Evolutionary conservation across 352 stramenopile species (phyloP).

Genomic region (Globisporangium lucens): DNA sequence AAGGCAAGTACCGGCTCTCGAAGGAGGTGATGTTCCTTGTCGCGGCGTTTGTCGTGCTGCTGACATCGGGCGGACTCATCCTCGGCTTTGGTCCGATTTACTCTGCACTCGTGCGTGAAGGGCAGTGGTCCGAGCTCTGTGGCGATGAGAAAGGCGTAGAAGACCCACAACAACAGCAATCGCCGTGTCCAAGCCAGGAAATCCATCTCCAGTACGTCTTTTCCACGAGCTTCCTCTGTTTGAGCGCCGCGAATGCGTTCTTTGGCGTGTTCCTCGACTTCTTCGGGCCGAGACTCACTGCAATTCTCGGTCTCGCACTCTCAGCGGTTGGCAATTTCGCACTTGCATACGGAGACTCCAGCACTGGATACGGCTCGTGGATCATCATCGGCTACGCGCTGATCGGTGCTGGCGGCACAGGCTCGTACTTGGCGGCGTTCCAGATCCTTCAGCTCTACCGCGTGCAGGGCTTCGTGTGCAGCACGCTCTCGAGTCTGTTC

Average conservation of each 20-base stretch:
- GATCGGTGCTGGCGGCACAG: constrained; percentile 66
- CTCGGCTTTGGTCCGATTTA: constrained; percentile 79
- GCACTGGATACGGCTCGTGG: constrained; percentile 35
- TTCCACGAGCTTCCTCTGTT: constrained; percentile 71
- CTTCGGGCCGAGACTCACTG: constrained; percentile 53
- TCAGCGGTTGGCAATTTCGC: constrained; percentile 54
- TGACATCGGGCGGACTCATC: constrained; percentile 68
- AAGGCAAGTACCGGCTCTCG: constrained; percentile 29
- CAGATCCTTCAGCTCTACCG: constrained; percentile 80
- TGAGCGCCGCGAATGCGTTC: constrained; percentile 76
- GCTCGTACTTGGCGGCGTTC: constrained; percentile 72
- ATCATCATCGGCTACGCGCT: constrained; percentile 74
- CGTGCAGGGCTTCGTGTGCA: constrained; percentile 74
- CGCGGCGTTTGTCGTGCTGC: constrained; percentile 52
- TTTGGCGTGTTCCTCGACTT: constrained; percentile 77
- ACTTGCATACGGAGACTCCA: constrained; percentile 55
- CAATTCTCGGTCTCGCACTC: constrained; percentile 48
- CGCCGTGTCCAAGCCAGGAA: constrained; percentile 57
- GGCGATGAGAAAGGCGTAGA: constrained; percentile 4
- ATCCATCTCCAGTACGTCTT: constrained; percentile 77
- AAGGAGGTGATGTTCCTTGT: constrained; percentile 68
- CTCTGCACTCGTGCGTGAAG: constrained; percentile 55
- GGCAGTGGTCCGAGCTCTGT: constrained; percentile 71
- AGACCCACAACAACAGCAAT: neutral
- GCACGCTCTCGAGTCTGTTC: constrained; percentile 78